A percentile compares a stretch with the other conserved stretches of the same genome.
phyloP scores from a whole-genome alignment of 495 filamentous ascomycete genomes.

The Penicillium herquei region DNA sequence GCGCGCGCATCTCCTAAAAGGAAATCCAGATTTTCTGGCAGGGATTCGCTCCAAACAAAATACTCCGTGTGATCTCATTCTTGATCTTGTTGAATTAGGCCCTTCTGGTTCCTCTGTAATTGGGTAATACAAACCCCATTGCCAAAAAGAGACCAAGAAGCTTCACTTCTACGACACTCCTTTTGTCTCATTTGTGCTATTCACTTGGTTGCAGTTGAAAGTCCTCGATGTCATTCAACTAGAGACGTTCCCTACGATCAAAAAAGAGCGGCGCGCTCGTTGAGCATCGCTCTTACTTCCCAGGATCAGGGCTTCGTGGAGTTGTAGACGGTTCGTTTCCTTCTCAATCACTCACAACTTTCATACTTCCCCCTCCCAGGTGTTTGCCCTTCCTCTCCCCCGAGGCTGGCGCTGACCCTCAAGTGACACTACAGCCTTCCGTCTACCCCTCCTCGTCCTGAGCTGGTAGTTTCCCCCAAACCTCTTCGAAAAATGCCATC shows the following conservation, averaged over 20 bases:
- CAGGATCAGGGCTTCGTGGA: conserved; percentile 45
- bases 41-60: neutral
- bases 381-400: conserved; percentile 1
- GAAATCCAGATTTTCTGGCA: conserved; percentile 1
- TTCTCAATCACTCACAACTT: conserved; percentile 11
- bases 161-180: conserved; percentile 12
- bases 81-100: conserved; percentile 4
- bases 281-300: conserved; percentile 39
- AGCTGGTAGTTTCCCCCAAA: conserved; percentile 28
- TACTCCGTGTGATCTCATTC: neutral
- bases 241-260: conserved; percentile 34
- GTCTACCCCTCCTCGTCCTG: conserved; percentile 41
- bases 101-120: neutral
- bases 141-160: neutral
- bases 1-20: conserved; percentile 5
- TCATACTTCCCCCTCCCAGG: neutral
- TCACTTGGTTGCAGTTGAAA: conserved; percentile 20
- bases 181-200: conserved; percentile 27
- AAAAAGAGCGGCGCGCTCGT: conserved; percentile 42
- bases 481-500: conserved; percentile 42
- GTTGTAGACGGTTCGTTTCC: conserved; percentile 47
- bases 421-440: conserved; percentile 14
- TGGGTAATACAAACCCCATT: neutral
- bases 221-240: conserved; percentile 46
- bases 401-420: conserved; percentile 13